These are phyloP conservation scores for Fraxinus albicans DNA, from an alignment of 305 asterid genomes.

Conservation along the genomic window DNA sequence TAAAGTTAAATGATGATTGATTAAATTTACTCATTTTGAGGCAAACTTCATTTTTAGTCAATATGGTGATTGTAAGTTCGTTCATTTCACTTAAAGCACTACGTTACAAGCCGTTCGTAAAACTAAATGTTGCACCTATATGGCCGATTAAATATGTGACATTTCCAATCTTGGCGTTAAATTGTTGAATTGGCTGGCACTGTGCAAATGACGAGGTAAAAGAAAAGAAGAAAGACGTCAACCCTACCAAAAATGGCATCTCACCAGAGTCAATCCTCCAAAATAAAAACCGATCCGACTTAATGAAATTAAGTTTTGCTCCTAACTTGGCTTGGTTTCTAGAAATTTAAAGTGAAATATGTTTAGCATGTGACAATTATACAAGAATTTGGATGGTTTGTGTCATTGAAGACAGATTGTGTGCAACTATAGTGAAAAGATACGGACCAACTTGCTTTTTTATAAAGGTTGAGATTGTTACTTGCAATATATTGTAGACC, in stretches of 20 bases:
- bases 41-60: neutral
- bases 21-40: neutral
- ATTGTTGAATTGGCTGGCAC: too few species aligned
- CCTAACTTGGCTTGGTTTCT: neutral
- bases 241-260: neutral
- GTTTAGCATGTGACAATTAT: neutral
- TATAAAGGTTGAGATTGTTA: neutral
- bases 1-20: too few species aligned
- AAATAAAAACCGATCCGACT: neutral
- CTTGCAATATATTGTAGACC: neutral
- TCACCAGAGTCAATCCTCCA: neutral
- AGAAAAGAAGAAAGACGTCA: neutral
- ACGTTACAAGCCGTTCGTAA: neutral
- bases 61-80: neutral
- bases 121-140: neutral
- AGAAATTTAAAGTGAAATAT: neutral
- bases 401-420: neutral
- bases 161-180: too few species aligned
- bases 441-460: neutral
- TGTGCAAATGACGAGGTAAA: neutral
- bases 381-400: neutral
- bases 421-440: neutral
- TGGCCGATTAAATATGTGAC: too few species aligned
- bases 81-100: neutral
- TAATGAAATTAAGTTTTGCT: neutral